Conservation (phyloP, 140 eudicot species). For the Flaveria floridana region DNA sequence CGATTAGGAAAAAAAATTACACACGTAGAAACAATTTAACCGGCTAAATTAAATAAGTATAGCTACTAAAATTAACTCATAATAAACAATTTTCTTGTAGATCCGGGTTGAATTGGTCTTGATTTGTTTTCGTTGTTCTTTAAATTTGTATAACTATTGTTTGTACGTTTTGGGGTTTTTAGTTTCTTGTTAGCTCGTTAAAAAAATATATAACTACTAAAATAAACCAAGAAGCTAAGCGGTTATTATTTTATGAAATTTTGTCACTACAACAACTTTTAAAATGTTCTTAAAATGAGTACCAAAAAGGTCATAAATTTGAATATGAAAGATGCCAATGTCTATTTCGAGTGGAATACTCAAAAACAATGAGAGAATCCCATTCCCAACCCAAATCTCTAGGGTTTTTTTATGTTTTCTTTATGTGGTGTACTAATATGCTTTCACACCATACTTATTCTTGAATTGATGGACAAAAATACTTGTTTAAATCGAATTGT, state of each 20-base stretch:
- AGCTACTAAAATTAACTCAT: too few species aligned
- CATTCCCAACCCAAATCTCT: not conserved
- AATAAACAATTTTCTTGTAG: too few species aligned
- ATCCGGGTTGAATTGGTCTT: too few species aligned
- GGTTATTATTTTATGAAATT: too few species aligned
- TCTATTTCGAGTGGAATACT: constrained; percentile 1
- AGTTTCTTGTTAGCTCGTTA: too few species aligned
- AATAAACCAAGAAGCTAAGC: too few species aligned
- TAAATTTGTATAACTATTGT: too few species aligned
- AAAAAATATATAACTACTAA: not conserved
- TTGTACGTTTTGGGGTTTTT: too few species aligned
- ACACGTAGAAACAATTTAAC: too few species aligned
- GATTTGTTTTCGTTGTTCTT: too few species aligned
- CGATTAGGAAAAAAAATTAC: too few species aligned
- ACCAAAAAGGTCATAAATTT: not conserved
- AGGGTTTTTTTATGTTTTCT: not conserved
- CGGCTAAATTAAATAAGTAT: too few species aligned
- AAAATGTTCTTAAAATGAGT: not conserved
- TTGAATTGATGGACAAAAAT: not conserved
- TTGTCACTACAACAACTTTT: not conserved
- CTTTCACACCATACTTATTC: constrained; percentile 1
- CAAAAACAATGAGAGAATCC: not conserved
- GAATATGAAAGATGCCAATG: not conserved
- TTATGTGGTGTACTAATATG: not conserved
- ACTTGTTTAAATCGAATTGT: not conserved